phyloP scores from a whole-genome alignment of 257 asterid species.

The Nicotiana attenuata region DNA sequence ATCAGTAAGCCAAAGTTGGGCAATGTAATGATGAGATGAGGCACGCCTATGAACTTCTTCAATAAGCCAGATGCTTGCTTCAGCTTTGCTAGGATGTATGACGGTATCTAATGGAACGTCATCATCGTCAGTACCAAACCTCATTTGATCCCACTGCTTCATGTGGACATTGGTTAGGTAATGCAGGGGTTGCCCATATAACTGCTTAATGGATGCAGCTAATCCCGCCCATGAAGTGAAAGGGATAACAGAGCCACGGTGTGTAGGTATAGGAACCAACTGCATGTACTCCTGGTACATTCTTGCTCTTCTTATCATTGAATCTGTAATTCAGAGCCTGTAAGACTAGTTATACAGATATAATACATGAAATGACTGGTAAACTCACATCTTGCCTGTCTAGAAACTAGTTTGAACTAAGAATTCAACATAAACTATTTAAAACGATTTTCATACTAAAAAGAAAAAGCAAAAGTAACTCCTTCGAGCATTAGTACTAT shows the following conservation, averaged over 20 bases:
- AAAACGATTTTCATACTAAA: background rate
- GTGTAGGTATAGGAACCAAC: slow-evolving; percentile 47
- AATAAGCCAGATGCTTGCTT: slow-evolving; percentile 64
- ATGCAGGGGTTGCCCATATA: slow-evolving; percentile 75
- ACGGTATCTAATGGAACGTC: slow-evolving; percentile 38
- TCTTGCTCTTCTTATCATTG: slow-evolving; percentile 42
- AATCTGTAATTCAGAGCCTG: slow-evolving; percentile 32
- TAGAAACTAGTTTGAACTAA: background rate
- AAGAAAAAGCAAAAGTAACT: too few species aligned
- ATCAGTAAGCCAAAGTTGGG: slow-evolving; percentile 54
- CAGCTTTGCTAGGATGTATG: slow-evolving; percentile 65
- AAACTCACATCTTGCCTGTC: background rate
- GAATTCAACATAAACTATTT: background rate
- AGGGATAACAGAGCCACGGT: slow-evolving; percentile 48
- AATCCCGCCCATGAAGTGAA: slow-evolving; percentile 65
- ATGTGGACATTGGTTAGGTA: slow-evolving; percentile 68
- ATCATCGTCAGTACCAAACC: slow-evolving; percentile 48
- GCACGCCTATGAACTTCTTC: slow-evolving; percentile 63
- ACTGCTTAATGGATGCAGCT: slow-evolving; percentile 55
- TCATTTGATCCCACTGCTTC: slow-evolving; percentile 42
- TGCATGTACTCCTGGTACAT: slow-evolving; percentile 56
- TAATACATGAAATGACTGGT: background rate
- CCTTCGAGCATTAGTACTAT: too few species aligned
- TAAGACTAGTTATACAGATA: background rate
- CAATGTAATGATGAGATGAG: slow-evolving; percentile 47